Base-by-base conservation (phyloP, 352 stramenopile genomes). In the Aphanomyces invadans region DNA sequence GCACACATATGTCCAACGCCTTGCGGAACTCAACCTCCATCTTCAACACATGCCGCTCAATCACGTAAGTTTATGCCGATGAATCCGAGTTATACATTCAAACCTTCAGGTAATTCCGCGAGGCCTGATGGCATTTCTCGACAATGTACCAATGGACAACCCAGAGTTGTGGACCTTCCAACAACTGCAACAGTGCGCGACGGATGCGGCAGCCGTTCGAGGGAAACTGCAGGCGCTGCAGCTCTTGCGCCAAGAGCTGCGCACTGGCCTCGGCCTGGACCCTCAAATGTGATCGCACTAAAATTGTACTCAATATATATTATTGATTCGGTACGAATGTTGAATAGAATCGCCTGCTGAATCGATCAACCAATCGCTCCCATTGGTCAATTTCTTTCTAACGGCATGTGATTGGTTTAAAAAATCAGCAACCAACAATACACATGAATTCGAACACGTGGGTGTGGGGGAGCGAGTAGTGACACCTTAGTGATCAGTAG, bases 91-190 rank as follows among this genome's bases (percentile, higher is more conserved):
- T 3, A 57, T 19, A 5, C 10, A 15, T 7, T 57, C 46, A n/a
- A n/a, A n/a, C n/a, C 11, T 29, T n/a, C 51, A 65, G 59, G 7
- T 28, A 0, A 65, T 65, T 65, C 60, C 60, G 10, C 60, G 39
- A 3, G 25, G 21, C 32, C 21, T 67, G 7, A 54, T 67, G 42
- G 28, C 60, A 3, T 67, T 21, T 21, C 45, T 67, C 2, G 60
- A 67, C 49, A 26, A 67, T 28, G 36, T 55, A 33, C 60, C 60
- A 21, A 67, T 49, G n/a, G 60, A 67, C 12, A 67, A 67, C 45
- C 60, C 60, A 26, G 60, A 59, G 4, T 57, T 56, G n/a, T 67
- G 60, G 60, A 59, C 60, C 15, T 67, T 56, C 12, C 4, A 32
- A n/a, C 60, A 67, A 29, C 60, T 67, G 19, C 39, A 67, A 29